Base-by-base conservation (phyloP, 2,329 filamentous ascomycete genomes). In the Colletotrichum coccodes region DNA sequence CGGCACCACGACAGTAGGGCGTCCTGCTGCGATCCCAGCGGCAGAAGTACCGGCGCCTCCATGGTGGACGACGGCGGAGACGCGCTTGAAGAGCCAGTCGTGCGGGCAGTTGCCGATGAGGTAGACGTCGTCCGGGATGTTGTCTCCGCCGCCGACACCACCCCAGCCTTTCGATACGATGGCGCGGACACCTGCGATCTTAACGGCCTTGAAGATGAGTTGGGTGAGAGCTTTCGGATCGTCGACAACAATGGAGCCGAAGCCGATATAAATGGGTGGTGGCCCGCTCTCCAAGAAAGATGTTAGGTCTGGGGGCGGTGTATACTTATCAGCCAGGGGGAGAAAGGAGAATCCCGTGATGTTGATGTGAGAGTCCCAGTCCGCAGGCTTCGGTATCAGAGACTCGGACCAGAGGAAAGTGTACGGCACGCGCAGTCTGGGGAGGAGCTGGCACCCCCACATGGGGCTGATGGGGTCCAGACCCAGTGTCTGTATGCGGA, bases 341-440 rank as follows among this genome's bases (percentile, higher is more conserved):
- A 91, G 80, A 72, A 91, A 91, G 64, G 83, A 90, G 76, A 91
- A 92, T 0, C 90, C 89, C 6, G 86, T 86, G 18, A 91, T 85
- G 57, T 86, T 84, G 58, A 91, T 89, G 58, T 90, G 83, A 0
- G 80, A 74, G 5, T 81, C 84, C 90, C 90, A 92, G 71, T 92
- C 90, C 4, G 80, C 78, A 0, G 90, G 90, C 72, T 91, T 92
- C 0, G 89, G 86, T n/a, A 92, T 89, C 23, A 92, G 77, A 2
- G 88, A 84, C 3, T 89, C 86, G 0, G 90, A 91, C 91, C 91
- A 93, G 72, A 91, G 90, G 73, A 94, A 94, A 0, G 90, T 92
- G 72, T 87, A 90, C 0, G 91, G 91, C 6, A 93, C 84, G 23
- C 83, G 84, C 26, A 93, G 78, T 23, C 89, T 85, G 21, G 86